Conservation (phyloP, 352 stramenopile genomes). For the Globisporangium canariense region DNA sequence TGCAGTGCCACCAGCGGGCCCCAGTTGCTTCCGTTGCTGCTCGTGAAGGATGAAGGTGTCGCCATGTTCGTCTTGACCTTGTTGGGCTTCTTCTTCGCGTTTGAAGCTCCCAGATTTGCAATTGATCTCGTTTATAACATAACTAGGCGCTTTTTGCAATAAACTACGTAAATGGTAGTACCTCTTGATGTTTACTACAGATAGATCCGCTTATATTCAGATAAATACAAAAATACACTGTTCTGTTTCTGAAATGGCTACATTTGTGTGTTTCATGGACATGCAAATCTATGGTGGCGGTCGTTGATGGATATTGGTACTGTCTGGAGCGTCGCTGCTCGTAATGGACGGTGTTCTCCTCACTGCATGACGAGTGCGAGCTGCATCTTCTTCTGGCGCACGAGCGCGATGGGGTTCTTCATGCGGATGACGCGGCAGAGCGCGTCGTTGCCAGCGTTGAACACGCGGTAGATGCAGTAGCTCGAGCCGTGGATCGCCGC, state of each 20-base stretch:
- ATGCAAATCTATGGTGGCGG: not conserved
- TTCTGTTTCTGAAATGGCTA: not conserved
- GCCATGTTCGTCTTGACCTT: slow-evolving; percentile 6
- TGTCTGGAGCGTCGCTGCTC: too few species aligned
- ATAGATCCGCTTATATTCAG: not conserved
- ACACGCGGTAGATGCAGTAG: slow-evolving; percentile 86
- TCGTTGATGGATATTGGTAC: not conserved
- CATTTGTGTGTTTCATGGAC: not conserved
- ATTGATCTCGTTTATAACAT: not conserved
- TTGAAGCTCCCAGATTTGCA: slow-evolving; percentile 1
- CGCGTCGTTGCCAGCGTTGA: slow-evolving; percentile 69
- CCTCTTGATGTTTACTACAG: not conserved
- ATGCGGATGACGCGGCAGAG: slow-evolving; percentile 78
- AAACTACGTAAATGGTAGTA: too few species aligned
- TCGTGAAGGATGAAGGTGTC: not conserved
- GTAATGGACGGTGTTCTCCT: too few species aligned
- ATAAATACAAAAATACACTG: not conserved
- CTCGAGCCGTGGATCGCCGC: slow-evolving; percentile 69
- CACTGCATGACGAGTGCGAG: slow-evolving; percentile 81
- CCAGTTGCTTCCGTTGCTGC: slow-evolving; percentile 22
- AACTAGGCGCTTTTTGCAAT: too few species aligned
- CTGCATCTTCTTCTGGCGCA: slow-evolving; percentile 80
- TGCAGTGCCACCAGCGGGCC: slow-evolving; percentile 51
- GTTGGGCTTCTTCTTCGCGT: slow-evolving; percentile 6
- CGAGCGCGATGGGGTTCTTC: slow-evolving; percentile 79